Base-by-base conservation (phyloP, 768 basidiomycete genomes). In the Termitomyces eurrhizus region DNA sequence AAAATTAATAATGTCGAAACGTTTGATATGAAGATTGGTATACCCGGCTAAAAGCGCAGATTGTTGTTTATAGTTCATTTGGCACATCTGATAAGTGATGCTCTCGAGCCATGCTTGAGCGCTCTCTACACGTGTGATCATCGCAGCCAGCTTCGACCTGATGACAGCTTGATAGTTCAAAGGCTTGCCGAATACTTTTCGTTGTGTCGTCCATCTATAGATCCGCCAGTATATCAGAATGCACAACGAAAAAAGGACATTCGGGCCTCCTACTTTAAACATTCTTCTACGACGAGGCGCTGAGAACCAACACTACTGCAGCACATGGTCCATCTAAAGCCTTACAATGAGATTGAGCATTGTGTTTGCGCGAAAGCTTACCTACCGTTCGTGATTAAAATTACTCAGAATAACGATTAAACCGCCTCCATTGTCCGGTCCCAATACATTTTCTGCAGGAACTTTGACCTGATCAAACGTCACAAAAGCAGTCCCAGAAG, bases 61-160 rank as follows among this genome's bases (percentile, higher is more conserved):
- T 69, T 92, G 90, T 60, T 92, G 81, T 69, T 85, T 85, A 71
- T 93, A 92, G 42, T 79, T 79, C 93, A 95, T 93, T 58, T 92
- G 82, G 65, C 78, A 85, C 91, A 94, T 93, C 72, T 95, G 93
- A 70, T 87, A 89, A 0, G 93, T 95, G 56, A 95, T 74, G 59
- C 83, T 89, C 75, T 95, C 93, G 18, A 95, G 75, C 92, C 92
- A 95, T n/a, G 79, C 82, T 68, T 95, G 94, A 11, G 83, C 83
- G 32, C 87, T 83, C 70, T 95, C 93, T 35, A 87, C 79, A 41
- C 91, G 87, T 6, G 88, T 81, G 57, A 93, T 91, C 90, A 94
- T 94, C 14, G 74, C 73, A 5, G 90, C 90, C 41, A 94, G 75
- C 77, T 92, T 93, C 41, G 82, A 74, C 35, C 92, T 82, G 62